Percentiles rank a stretch among this genome's conserved stretches.
These are phyloP conservation scores for Leishmania major DNA, from an alignment of 208 protist genomes.

Conservation along the genomic window DNA sequence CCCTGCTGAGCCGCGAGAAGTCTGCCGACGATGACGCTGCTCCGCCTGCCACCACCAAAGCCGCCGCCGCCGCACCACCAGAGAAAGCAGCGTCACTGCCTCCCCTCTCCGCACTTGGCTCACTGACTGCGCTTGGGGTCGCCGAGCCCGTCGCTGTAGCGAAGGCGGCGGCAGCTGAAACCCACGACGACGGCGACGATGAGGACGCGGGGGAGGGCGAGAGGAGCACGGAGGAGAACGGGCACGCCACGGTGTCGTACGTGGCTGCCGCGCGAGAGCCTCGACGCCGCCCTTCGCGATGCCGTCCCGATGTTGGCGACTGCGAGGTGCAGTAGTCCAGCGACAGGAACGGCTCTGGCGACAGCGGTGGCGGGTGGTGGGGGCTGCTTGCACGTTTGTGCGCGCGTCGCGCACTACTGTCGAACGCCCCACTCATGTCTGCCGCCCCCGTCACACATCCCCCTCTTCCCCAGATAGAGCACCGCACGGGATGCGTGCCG, in stretches of 20 bases:
- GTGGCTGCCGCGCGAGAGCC: neutral
- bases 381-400: neutral
- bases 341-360: neutral
- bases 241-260: neutral
- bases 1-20: slow-evolving; percentile 12
- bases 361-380: neutral
- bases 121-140: neutral
- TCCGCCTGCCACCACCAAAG: neutral
- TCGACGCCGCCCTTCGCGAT: slow-evolving; percentile 14
- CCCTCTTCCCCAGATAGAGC: neutral
- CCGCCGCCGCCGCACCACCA: neutral
- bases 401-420: neutral
- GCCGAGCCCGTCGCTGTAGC: neutral
- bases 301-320: slow-evolving; percentile 39
- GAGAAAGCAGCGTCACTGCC: neutral
- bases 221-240: neutral
- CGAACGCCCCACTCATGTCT: neutral
- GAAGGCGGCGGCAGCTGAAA: neutral
- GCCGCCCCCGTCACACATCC: neutral
- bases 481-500: neutral
- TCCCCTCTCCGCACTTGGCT: neutral
- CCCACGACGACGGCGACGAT: neutral
- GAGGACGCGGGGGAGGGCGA: neutral
- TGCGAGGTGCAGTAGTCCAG: slow-evolving; percentile 46
- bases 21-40: neutral